Evolutionary conservation across 805 yeast genomes (phyloP).

Genomic region (Candida hungchunana): DNA sequence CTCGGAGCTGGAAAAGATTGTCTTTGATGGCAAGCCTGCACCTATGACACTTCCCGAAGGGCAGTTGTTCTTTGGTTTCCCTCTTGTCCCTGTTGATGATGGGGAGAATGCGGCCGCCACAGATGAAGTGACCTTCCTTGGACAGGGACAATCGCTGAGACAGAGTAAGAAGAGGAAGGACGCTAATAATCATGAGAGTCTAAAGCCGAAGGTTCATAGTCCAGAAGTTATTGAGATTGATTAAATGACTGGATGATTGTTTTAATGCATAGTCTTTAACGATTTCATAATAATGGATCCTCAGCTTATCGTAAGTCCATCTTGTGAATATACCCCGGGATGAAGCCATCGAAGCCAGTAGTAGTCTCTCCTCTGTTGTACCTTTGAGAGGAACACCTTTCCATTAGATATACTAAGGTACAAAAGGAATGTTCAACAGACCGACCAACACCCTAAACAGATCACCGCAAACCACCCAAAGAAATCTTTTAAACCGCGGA

Average conservation of each 20-base stretch:
- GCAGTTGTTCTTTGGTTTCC: slow-evolving; percentile 91
- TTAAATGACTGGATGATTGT: slow-evolving; percentile 4
- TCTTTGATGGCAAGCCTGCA: slow-evolving; percentile 60
- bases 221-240: slow-evolving; percentile 84
- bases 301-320: too few relatives aligned
- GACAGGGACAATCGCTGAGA: slow-evolving; percentile 75
- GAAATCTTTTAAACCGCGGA: too few relatives aligned
- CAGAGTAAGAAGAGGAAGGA: slow-evolving; percentile 68
- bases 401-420: too few relatives aligned
- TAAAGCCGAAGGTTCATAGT: slow-evolving; percentile 60
- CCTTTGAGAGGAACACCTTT: too few relatives aligned
- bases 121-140: slow-evolving; percentile 37
- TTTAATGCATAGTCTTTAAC: too few relatives aligned
- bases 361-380: too few relatives aligned
- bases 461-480: too few relatives aligned
- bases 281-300: too few relatives aligned
- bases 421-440: too few relatives aligned
- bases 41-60: slow-evolving; percentile 76
- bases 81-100: slow-evolving; percentile 46
- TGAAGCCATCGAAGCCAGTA: too few relatives aligned
- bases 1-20: slow-evolving; percentile 39
- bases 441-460: too few relatives aligned
- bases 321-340: too few relatives aligned
- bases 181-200: slow-evolving; percentile 44
- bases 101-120: slow-evolving; percentile 31